Conservation (phyloP, 805 yeast species). For the Ogataea paradorogensis region DNA sequence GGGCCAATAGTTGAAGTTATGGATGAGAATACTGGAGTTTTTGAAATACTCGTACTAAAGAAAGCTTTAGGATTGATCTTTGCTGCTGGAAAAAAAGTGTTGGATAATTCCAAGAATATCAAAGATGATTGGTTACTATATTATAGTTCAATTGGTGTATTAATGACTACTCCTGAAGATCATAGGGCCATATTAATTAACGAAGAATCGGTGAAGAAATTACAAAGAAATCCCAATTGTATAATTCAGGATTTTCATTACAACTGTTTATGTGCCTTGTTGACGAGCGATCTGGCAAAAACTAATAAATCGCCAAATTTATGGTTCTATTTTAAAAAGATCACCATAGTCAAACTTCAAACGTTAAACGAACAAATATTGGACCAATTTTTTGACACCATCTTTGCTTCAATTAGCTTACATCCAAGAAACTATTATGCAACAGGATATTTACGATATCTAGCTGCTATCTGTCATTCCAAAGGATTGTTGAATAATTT, state of each 20-base stretch:
- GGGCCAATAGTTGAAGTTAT: slow-evolving; percentile 24
- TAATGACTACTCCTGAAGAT: slow-evolving; percentile 31
- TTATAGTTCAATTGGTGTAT: slow-evolving; percentile 23
- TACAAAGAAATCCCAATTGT: neutral
- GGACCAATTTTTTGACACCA: slow-evolving; percentile 12
- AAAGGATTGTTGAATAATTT: neutral
- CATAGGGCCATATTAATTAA: slow-evolving; percentile 21
- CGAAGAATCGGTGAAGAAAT: slow-evolving; percentile 1
- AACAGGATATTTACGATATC: slow-evolving; percentile 35
- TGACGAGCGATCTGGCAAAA: slow-evolving; percentile 26
- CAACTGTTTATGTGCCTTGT: slow-evolving; percentile 12
- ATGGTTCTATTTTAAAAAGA: slow-evolving; percentile 30
- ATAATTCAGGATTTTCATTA: slow-evolving; percentile 1
- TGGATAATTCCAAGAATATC: slow-evolving; percentile 2
- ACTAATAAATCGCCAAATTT: slow-evolving; percentile 35
- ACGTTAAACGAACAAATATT: neutral
- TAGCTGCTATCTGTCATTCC: slow-evolving; percentile 11
- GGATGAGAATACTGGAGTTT: slow-evolving; percentile 5
- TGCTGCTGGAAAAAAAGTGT: slow-evolving; percentile 15
- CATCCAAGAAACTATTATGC: slow-evolving; percentile 52
- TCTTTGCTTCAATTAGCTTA: slow-evolving; percentile 34
- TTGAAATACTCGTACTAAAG: slow-evolving; percentile 20
- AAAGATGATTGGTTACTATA: slow-evolving; percentile 3
- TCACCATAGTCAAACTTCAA: neutral
- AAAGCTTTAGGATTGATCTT: slow-evolving; percentile 15